Evolutionary conservation across 345 rosid species (phyloP).

Genomic region (Salix viminalis): DNA sequence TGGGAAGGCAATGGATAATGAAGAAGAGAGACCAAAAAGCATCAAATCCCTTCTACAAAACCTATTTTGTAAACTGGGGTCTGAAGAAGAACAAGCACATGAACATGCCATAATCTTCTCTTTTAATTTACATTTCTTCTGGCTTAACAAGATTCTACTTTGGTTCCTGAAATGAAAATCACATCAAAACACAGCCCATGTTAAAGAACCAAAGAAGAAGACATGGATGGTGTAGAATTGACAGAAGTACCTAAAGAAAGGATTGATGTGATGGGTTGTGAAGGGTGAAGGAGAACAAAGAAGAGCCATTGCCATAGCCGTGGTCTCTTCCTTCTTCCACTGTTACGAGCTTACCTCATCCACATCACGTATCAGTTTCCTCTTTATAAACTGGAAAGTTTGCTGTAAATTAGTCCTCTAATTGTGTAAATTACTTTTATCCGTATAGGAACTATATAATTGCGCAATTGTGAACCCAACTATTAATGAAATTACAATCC

Average conservation of each 20-base stretch:
- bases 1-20: constrained; percentile 44
- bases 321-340: neutral
- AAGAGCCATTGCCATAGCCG: constrained; percentile 12
- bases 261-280: neutral
- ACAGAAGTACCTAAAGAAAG: neutral
- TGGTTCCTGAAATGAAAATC: constrained; percentile 28
- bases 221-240: too few species aligned
- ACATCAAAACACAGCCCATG: neutral
- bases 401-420: too few species aligned
- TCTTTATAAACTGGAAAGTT: too few species aligned
- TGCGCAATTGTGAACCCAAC: too few species aligned
- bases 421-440: too few species aligned
- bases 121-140: constrained; percentile 36
- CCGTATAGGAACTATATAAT: too few species aligned
- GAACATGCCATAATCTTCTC: constrained; percentile 31
- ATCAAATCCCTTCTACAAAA: constrained; percentile 63
- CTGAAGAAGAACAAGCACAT: constrained; percentile 23
- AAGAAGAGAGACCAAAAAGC: constrained; percentile 60
- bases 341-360: neutral
- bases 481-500: too few species aligned
- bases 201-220: too few species aligned
- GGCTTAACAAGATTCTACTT: constrained; percentile 29
- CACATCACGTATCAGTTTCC: neutral
- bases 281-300: constrained; percentile 6
- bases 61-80: constrained; percentile 28